A percentile compares a stretch with the other conserved stretches of the same genome.
Conservation (phyloP, 768 basidiomycete genomes). For the Cyclocybe cylindracea region DNA sequence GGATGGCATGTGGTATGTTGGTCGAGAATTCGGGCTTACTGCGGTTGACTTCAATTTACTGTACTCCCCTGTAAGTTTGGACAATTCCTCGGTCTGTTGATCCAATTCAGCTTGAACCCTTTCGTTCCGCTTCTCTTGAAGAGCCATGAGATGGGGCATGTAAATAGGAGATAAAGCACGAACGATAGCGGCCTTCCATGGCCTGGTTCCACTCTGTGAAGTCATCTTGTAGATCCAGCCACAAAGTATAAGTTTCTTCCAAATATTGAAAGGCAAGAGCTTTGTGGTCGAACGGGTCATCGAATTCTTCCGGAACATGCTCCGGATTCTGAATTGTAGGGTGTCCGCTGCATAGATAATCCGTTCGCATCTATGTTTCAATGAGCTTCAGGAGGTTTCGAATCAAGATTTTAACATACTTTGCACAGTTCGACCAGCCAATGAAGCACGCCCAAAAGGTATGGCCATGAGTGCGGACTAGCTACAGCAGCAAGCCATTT, state of each 20-base stretch:
- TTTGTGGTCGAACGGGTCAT: constrained; percentile 70
- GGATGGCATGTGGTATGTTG: not conserved
- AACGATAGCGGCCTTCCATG: constrained; percentile 80
- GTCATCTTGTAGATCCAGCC: constrained; percentile 67
- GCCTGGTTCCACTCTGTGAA: constrained; percentile 70
- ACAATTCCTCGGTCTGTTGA: constrained; percentile 47
- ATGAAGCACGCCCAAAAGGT: constrained; percentile 82
- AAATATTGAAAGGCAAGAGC: constrained; percentile 80
- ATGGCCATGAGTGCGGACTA: constrained; percentile 91
- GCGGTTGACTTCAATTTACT: constrained; percentile 63
- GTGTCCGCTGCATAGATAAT: constrained; percentile 63
- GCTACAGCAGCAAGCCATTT: constrained; percentile 90
- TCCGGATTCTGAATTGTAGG: constrained; percentile 65
- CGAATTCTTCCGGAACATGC: constrained; percentile 73
- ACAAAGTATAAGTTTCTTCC: constrained; percentile 63
- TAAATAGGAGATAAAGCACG: constrained; percentile 13
- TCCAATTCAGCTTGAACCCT: constrained; percentile 66
- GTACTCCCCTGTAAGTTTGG: constrained; percentile 50
- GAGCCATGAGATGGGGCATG: constrained; percentile 4
- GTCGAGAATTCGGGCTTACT: constrained; percentile 32
- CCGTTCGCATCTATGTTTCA: constrained; percentile 33
- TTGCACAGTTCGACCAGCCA: constrained; percentile 90
- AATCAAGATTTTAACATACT: constrained; percentile 42
- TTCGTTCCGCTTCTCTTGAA: constrained; percentile 70
- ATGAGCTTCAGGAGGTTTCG: constrained; percentile 23